Evolutionary conservation across 1,139 yeast genomes (phyloP).

Genomic region (Kodamaea arcana): DNA sequence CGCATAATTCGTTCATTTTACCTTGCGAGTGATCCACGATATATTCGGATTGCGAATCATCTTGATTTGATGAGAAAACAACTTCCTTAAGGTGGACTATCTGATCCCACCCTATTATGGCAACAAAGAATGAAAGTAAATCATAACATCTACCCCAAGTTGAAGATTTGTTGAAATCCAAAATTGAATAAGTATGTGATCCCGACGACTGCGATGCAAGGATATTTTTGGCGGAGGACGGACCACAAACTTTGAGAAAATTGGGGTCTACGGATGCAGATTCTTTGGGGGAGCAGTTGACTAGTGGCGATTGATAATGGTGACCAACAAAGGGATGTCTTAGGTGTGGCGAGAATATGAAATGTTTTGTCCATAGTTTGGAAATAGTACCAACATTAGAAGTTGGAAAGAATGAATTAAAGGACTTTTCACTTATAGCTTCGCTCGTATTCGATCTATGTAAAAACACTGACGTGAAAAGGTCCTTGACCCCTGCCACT

Average conservation of each 20-base stretch:
- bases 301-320: slow-evolving; percentile 34
- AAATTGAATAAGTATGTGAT: slow-evolving; percentile 22
- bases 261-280: slow-evolving; percentile 35
- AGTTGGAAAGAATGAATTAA: slow-evolving; percentile 30
- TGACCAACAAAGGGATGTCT: slow-evolving; percentile 39
- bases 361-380: slow-evolving; percentile 31
- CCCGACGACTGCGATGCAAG: slow-evolving; percentile 35
- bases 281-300: slow-evolving; percentile 30
- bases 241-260: slow-evolving; percentile 28
- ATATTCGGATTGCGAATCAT: slow-evolving; percentile 7
- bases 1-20: slow-evolving; percentile 18
- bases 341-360: slow-evolving; percentile 25
- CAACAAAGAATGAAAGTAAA: slow-evolving; percentile 33
- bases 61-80: slow-evolving; percentile 13
- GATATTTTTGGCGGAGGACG: slow-evolving; percentile 22
- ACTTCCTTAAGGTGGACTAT: slow-evolving; percentile 22
- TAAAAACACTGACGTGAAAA: slow-evolving; percentile 25
- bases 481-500: slow-evolving; percentile 30
- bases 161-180: slow-evolving; percentile 33
- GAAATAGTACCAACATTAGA: slow-evolving; percentile 30
- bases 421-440: slow-evolving; percentile 30
- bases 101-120: slow-evolving; percentile 41
- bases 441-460: slow-evolving; percentile 17
- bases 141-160: slow-evolving; percentile 46
- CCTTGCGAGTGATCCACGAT: slow-evolving; percentile 18